Percentiles rank a stretch among this genome's conserved stretches.
Conservation (phyloP, 2,329 filamentous ascomycete genomes). For the Monosporascus sp. region DNA sequence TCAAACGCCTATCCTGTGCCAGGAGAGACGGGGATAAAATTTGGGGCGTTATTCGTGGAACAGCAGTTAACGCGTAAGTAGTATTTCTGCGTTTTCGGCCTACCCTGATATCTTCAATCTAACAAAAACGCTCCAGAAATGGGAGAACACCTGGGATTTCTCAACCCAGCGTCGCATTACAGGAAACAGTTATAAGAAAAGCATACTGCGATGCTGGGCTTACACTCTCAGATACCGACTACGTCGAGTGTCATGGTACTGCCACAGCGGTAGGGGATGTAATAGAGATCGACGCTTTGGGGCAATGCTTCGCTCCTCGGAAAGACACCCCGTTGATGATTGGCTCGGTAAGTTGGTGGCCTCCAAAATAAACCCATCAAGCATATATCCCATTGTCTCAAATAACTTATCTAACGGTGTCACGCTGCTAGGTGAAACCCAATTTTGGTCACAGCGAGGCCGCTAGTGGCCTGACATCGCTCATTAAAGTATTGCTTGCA, state of each 20-base stretch:
- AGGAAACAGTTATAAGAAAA: conserved; percentile 26
- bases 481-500: conserved; percentile 11
- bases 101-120: not conserved
- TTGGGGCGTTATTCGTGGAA: conserved; percentile 9
- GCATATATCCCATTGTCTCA: not conserved
- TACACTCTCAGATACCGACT: conserved; percentile 9
- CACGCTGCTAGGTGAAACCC: conserved; percentile 2
- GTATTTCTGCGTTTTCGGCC: not conserved
- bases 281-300: conserved; percentile 15
- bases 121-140: conserved; percentile 22
- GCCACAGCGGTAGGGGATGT: conserved; percentile 14
- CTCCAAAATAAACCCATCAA: no score
- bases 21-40: conserved; percentile 20
- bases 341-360: not conserved
- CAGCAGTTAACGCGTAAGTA: conserved; percentile 14
- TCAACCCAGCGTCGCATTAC: conserved; percentile 34
- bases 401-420: not conserved
- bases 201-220: conserved; percentile 28
- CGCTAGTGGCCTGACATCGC: conserved; percentile 10
- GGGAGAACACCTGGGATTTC: conserved; percentile 42
- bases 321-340: not conserved
- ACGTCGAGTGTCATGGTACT: conserved; percentile 10
- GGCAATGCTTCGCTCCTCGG: not conserved
- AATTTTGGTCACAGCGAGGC: conserved; percentile 15
- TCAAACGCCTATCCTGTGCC: conserved; percentile 40